Percentiles rank a stretch among this genome's conserved stretches.
Conservation (phyloP, 2,329 filamentous ascomycete genomes). For the Dendryphion nanum region DNA sequence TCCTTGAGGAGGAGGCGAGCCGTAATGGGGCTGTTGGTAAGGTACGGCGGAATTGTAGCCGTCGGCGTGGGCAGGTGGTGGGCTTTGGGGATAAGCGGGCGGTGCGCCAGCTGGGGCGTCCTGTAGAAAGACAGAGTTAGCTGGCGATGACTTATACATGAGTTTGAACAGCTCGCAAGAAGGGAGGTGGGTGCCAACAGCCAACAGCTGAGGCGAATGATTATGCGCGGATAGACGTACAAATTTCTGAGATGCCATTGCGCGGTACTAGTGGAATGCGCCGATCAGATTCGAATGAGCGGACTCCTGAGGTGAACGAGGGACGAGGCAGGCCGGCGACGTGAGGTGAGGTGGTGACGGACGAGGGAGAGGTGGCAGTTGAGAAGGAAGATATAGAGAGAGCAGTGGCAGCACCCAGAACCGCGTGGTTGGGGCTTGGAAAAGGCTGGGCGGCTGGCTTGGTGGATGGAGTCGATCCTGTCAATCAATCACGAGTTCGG, state of each 20-base stretch:
- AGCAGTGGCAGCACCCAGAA: too few relatives aligned
- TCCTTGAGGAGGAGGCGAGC: conserved; percentile 4
- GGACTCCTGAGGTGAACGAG: too few relatives aligned
- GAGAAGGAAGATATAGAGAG: background rate
- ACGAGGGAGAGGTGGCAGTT: background rate
- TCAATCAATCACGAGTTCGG: too few relatives aligned
- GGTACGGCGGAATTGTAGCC: conserved; percentile 15
- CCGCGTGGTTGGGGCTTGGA: background rate
- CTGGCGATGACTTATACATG: background rate
- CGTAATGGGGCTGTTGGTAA: conserved; percentile 10
- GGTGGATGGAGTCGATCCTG: too few relatives aligned
- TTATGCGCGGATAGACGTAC: conserved; percentile 16
- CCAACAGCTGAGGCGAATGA: conserved; percentile 1
- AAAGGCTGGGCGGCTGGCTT: background rate
- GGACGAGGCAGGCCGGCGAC: background rate
- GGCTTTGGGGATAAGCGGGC: conserved; percentile 18
- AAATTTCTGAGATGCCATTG: conserved; percentile 23
- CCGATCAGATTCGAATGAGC: background rate
- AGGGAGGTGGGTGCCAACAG: background rate
- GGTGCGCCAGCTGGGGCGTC: conserved; percentile 27
- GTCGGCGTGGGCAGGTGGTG: conserved; percentile 17
- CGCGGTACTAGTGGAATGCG: background rate
- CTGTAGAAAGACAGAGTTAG: conserved; percentile 11
- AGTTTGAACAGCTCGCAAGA: background rate
- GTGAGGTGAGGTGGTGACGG: background rate